Percentiles rank a stretch among this genome's conserved stretches.
Conservation (phyloP, 495 filamentous ascomycete species). For the Penicillium cinerascens region DNA sequence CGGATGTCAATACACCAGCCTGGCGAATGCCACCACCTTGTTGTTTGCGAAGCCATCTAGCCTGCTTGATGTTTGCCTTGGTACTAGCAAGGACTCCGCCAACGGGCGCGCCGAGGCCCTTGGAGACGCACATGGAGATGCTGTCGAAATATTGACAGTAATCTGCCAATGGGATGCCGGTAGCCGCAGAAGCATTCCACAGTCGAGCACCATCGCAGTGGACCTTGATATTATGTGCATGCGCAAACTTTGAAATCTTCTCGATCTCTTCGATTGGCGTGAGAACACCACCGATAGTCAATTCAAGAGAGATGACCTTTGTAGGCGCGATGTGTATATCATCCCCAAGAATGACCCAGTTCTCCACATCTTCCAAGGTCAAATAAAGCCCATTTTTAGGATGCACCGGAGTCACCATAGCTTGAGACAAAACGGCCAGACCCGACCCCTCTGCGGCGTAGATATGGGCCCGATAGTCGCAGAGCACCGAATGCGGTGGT, state of each 20-base stretch:
- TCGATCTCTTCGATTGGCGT: slow-evolving; percentile 29
- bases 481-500: slow-evolving; percentile 68
- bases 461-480: slow-evolving; percentile 65
- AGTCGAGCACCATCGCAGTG: slow-evolving; percentile 36
- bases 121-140: slow-evolving; percentile 25
- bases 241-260: slow-evolving; percentile 28
- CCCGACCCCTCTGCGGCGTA: slow-evolving; percentile 72
- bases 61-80: slow-evolving; percentile 14
- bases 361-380: slow-evolving; percentile 64
- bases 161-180: slow-evolving; percentile 13
- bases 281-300: slow-evolving; percentile 30
- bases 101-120: slow-evolving; percentile 27
- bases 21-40: slow-evolving; percentile 28
- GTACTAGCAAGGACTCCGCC: slow-evolving; percentile 20
- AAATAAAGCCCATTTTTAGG: slow-evolving; percentile 64
- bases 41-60: slow-evolving; percentile 25
- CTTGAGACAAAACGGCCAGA: slow-evolving; percentile 56
- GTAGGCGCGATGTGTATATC: slow-evolving; percentile 36
- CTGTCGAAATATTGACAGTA: slow-evolving; percentile 25
- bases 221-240: slow-evolving; percentile 26
- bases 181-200: slow-evolving; percentile 29
- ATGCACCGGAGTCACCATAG: slow-evolving; percentile 53
- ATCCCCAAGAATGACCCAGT: slow-evolving; percentile 36
- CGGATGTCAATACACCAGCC: slow-evolving; percentile 22
- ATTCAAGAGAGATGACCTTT: slow-evolving; percentile 32